phyloP scores from a whole-genome alignment of 2,329 filamentous ascomycete species.

The Massarina eburnea region DNA sequence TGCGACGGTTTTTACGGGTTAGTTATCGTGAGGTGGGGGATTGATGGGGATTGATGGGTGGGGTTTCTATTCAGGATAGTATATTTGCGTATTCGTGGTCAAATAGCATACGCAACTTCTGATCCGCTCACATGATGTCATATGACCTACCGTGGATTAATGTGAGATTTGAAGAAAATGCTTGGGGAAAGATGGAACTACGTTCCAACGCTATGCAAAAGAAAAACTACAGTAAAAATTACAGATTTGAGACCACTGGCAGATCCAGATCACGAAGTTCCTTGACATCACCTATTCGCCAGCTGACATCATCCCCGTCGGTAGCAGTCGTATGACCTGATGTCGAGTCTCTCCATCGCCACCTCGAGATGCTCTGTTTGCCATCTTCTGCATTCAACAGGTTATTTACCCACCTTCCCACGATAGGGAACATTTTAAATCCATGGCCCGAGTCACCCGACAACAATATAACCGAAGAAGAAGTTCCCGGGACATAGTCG shows the following conservation, averaged over 20 bases:
- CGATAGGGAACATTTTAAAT: slow-evolving; percentile 64
- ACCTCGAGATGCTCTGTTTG: slow-evolving; percentile 49
- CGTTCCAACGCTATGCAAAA: too few relatives aligned
- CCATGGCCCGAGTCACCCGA: slow-evolving; percentile 64
- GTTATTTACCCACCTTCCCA: slow-evolving; percentile 57
- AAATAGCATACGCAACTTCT: too few relatives aligned
- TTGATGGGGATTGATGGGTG: too few relatives aligned
- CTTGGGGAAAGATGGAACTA: too few relatives aligned
- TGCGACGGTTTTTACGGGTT: too few relatives aligned
- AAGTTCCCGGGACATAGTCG: slow-evolving; percentile 57
- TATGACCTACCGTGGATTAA: too few relatives aligned
- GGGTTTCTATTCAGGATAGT: too few relatives aligned
- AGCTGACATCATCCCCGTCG: slow-evolving; percentile 52
- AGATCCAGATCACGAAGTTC: slow-evolving; percentile 22
- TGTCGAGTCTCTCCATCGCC: slow-evolving; percentile 54
- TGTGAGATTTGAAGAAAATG: too few relatives aligned
- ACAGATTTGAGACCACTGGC: slow-evolving; percentile 20
- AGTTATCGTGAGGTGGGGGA: too few relatives aligned
- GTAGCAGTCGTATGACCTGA: slow-evolving; percentile 32
- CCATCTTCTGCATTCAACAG: slow-evolving; percentile 46
- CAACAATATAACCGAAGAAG: slow-evolving; percentile 52
- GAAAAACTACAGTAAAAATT: too few relatives aligned
- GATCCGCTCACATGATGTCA: too few relatives aligned
- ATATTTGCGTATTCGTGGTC: too few relatives aligned
- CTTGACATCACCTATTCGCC: slow-evolving; percentile 46